Base-by-base conservation (phyloP, 176 grass and related monocot genomes). In the Oryza glumipatula region DNA sequence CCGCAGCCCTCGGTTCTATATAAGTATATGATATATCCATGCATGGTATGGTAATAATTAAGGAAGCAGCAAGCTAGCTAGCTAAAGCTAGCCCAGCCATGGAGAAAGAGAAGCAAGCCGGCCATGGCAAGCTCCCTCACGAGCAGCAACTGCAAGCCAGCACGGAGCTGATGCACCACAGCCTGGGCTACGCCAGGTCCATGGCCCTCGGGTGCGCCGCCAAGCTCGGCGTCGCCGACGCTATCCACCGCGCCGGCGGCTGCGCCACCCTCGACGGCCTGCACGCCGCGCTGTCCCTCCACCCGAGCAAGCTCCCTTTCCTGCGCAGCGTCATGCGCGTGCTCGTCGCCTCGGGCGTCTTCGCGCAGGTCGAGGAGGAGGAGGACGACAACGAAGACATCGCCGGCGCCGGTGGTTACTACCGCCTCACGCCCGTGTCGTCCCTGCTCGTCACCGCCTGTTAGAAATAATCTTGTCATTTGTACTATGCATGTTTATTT, bases 161-260 rank as follows among this genome's bases (percentile, higher is more conserved):
- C 32, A 35, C 38, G 11, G 86, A 66, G 9, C 48, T 88, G 6
- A 85, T 41, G 56, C 38, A 77, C 64, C 74, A 83, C 67, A 14
- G 22, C 17, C 58, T 88, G 4, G 28, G 82, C 72, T 88, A 84
- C 73, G 7, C 88, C 47, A 86, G 68, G 39, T 84, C 60, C 72
- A 83, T 83, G 85, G 80, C 82, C 11, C 46, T 93, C 38, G 66
- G 38, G 17, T 85, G 85, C 71, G 91, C 38, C 6, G 52, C 88
- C 3, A 60, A 85, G 36, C 88, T 93, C 8, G 67, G 91, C 66
- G 41, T 90, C 38, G 45, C 85, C 1, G 85, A 85, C 30, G 81
- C 78, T 19, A 90, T 93, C 73, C 70, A 73, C 58, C 15, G 64
- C 67, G 17, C 73, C n/a, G 88, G 84, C 26, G 70, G 85, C 26